Evolutionary conservation across 2,329 filamentous ascomycete species (phyloP), one percentile per base, ranked within the genome.

Genomic region (Botrytis porri): DNA sequence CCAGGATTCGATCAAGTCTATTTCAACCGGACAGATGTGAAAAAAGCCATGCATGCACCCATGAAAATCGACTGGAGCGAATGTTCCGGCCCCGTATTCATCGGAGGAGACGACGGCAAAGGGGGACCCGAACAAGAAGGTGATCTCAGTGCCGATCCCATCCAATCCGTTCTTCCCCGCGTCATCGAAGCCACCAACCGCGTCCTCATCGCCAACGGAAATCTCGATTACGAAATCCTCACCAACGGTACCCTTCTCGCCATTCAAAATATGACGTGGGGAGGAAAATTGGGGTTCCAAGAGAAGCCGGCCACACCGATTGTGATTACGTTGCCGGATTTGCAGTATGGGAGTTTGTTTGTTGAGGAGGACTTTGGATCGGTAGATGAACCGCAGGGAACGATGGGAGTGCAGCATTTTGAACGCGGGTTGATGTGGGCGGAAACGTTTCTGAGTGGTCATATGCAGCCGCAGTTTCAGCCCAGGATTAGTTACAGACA

Each of bases 211-310:
- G 84, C 84, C 54, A 83, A 81, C 64, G 85, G 84, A 10, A 82
- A 84, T 71, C 81, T 86, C 25, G 86, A 87, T 78, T 83, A 84
- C 78, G 78, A 86, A 7, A 82, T 88, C 64, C 80, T 81, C 65
- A 85, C 84, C 41, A 86, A 87, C 76, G 86, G 85, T 3, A 87
- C 86, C 0, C 81, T 87, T 7, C 81, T 88, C 32, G 83, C 84
- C 5, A 81, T 88, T 57, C 85, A 87, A 77, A 87, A 87, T 79
- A 84, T 86, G 81, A 87, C 85, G 3, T 87, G 85, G 85, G 83
- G 85, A 76, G 85, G 85, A 22, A 74, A 78, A 4, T 83, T 85
- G 69, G 85, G 85, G 18, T 83, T 87, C 60, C 82, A 84, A 37
- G 73, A 78, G 8, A 82, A 82, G 35, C 85, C 85, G 0, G 77